Conservation (phyloP, 805 yeast species). For the Lipomyces mesembrius region DNA sequence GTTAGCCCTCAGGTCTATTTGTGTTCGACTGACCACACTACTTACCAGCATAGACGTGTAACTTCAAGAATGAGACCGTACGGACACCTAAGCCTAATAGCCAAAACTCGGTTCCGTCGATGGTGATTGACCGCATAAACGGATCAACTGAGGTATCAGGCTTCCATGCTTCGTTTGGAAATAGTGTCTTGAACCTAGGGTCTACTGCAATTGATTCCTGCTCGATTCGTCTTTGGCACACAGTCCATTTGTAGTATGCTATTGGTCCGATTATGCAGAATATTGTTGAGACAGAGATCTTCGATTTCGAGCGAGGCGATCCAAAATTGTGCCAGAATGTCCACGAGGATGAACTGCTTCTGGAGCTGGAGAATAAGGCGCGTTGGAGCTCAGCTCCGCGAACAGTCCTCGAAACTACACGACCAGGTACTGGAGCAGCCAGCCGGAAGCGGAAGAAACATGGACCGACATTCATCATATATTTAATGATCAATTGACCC, state of each 20-base stretch:
- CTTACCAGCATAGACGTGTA: constrained; percentile 75
- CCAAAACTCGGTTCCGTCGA: constrained; percentile 49
- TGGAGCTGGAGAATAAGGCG: background rate
- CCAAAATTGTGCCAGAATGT: background rate
- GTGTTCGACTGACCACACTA: background rate
- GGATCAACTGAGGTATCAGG: constrained; percentile 41
- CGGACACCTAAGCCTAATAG: constrained; percentile 82
- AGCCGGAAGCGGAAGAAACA: background rate
- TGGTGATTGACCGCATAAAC: constrained; percentile 42
- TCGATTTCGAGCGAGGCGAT: background rate
- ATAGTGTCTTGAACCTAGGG: constrained; percentile 14
- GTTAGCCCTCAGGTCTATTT: background rate
- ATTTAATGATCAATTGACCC: background rate
- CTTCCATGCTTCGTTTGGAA: constrained; percentile 26
- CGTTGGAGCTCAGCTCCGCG: background rate
- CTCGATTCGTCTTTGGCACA: background rate
- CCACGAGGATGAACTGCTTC: background rate
- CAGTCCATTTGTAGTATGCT: background rate
- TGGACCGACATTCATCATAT: background rate
- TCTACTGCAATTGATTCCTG: constrained; percentile 7
- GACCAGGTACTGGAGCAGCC: background rate
- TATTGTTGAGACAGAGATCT: background rate
- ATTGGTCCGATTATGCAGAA: background rate
- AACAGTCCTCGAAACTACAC: background rate
- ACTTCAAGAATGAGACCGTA: constrained; percentile 76